phyloP scores from a whole-genome alignment of 345 rosid species.

The Ceriops zippeliana region DNA sequence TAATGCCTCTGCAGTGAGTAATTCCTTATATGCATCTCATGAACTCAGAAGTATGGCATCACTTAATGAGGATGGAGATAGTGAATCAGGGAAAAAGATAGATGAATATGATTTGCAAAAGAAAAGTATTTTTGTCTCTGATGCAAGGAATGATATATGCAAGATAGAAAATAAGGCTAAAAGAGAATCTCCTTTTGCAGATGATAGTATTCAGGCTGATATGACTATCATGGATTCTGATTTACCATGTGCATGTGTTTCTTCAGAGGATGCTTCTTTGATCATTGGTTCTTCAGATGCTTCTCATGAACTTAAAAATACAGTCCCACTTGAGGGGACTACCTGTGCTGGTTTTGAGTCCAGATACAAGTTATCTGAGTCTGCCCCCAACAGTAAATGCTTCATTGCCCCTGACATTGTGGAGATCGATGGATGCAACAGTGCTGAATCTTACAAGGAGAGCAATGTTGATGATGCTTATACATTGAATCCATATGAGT shows the following conservation, averaged over 20 bases:
- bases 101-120: conserved; percentile 15
- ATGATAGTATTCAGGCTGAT: conserved; percentile 16
- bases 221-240: background rate
- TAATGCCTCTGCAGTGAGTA: conserved; percentile 20
- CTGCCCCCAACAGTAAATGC: conserved; percentile 17
- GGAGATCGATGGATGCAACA: background rate
- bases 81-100: conserved; percentile 17
- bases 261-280: conserved; percentile 4
- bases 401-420: background rate
- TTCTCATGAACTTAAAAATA: conserved; percentile 27
- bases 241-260: background rate
- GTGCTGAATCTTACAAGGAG: conserved; percentile 11
- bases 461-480: background rate
- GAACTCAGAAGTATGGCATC: conserved; percentile 14
- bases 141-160: conserved; percentile 1
- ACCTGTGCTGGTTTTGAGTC: conserved; percentile 20
- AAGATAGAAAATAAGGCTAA: conserved; percentile 15
- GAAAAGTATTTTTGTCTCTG: conserved; percentile 2
- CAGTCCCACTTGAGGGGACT: conserved; percentile 21
- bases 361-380: conserved; percentile 12
- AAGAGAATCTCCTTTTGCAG: conserved; percentile 21
- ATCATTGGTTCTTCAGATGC: conserved; percentile 12
- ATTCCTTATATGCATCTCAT: conserved; percentile 24
- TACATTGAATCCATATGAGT: background rate
- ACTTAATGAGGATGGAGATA: conserved; percentile 12